Evolutionary conservation across 2,329 filamentous ascomycete genomes (phyloP).

Genomic region (Lasiodiplodia sp.): DNA sequence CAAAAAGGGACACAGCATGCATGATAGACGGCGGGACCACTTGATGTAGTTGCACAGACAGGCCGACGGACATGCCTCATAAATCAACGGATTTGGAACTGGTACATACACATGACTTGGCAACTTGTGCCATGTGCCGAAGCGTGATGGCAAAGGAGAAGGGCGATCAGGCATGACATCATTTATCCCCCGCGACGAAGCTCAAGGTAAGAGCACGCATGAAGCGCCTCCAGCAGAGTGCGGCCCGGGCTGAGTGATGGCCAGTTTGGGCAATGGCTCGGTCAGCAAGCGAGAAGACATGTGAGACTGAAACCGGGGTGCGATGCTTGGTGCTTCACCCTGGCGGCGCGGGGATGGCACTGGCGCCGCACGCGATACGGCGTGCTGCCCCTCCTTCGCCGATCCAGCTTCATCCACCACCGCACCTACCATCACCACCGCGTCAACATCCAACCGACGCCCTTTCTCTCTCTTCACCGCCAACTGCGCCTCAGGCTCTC

Average conservation of each 20-base stretch:
- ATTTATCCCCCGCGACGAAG: background rate
- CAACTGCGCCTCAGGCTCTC: slow-evolving; percentile 9
- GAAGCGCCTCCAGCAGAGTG: background rate
- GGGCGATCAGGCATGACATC: slow-evolving; percentile 6
- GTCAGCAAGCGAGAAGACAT: slow-evolving; percentile 8
- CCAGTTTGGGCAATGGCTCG: background rate
- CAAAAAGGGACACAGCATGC: slow-evolving; percentile 20
- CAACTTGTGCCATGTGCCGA: background rate
- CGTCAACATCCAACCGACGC: background rate
- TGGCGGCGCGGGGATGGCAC: slow-evolving; percentile 18
- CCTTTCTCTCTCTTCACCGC: slow-evolving; percentile 2
- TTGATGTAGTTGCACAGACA: slow-evolving; percentile 15
- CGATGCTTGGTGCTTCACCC: slow-evolving; percentile 24
- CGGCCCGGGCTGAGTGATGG: background rate
- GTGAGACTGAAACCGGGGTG: slow-evolving; percentile 27
- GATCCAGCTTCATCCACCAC: slow-evolving; percentile 19
- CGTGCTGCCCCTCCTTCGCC: slow-evolving; percentile 26
- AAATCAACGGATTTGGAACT: slow-evolving; percentile 4
- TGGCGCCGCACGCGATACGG: slow-evolving; percentile 13
- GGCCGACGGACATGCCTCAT: background rate
- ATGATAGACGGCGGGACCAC: slow-evolving; percentile 19
- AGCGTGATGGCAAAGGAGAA: background rate
- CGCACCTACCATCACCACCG: slow-evolving; percentile 23
- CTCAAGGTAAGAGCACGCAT: background rate
- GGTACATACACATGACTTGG: background rate